Percentiles rank a stretch among this genome's conserved stretches.
Evolutionary conservation across 768 basidiomycete genomes (phyloP).

Genomic region (Kwoniella bestiolae): DNA sequence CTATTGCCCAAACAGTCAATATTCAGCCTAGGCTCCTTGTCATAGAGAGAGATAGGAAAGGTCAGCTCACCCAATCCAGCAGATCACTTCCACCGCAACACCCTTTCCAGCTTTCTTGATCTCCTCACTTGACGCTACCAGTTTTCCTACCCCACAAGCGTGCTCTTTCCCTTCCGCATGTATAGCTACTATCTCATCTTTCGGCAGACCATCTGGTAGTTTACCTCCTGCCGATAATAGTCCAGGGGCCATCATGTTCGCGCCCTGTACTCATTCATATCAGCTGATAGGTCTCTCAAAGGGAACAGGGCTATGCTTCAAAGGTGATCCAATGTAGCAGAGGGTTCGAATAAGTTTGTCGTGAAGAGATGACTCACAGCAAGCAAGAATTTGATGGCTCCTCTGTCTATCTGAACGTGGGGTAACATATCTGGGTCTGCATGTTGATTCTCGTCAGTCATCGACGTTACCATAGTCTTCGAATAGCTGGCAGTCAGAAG

Average conservation of each 20-base stretch:
- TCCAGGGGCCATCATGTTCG: constrained; percentile 69
- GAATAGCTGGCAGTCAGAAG: not conserved
- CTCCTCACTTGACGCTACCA: constrained; percentile 81
- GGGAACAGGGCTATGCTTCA: not conserved
- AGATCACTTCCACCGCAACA: constrained; percentile 81
- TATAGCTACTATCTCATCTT: constrained; percentile 81
- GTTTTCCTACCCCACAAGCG: constrained; percentile 82
- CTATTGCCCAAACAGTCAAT: not conserved
- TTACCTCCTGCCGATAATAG: constrained; percentile 88
- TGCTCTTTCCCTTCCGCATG: constrained; percentile 95
- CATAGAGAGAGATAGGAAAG: not conserved
- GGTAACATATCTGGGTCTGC: constrained; percentile 90
- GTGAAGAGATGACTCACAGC: constrained; percentile 61
- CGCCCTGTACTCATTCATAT: too few relatives aligned
- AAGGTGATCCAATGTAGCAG: not conserved
- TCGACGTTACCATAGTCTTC: too few relatives aligned
- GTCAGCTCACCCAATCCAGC: constrained; percentile 54
- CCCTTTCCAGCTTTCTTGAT: constrained; percentile 89
- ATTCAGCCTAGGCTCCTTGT: not conserved
- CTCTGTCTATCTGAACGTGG: constrained; percentile 86
- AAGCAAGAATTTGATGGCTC: constrained; percentile 95
- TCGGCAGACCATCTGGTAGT: constrained; percentile 74
- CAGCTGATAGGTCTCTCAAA: too few relatives aligned
- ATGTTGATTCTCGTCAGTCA: not conserved
- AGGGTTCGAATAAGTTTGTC: too few relatives aligned